phyloP scores from a whole-genome alignment of 1,284 basidiomycete genomes.

The Leccinum laetum region DNA sequence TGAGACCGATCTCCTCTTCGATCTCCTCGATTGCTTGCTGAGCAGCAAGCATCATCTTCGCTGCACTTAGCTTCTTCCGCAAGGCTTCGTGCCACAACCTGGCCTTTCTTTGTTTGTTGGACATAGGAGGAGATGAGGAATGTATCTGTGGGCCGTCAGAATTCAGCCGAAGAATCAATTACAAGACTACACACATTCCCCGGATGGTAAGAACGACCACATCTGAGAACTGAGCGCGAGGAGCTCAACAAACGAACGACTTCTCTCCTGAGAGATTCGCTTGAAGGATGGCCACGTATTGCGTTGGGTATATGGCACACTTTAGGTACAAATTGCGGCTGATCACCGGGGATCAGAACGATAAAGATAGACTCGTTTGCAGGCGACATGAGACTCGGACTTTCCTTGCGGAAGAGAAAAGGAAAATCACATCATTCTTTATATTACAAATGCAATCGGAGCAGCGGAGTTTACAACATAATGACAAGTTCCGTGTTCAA shows the following conservation, averaged over 20 bases:
- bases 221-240: neutral
- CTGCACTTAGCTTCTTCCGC: slow-evolving; percentile 1
- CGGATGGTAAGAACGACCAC: neutral
- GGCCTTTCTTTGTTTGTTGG: slow-evolving; percentile 5
- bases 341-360: neutral
- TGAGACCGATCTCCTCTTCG: slow-evolving; percentile 2
- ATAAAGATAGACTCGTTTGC: neutral
- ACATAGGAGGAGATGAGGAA: neutral
- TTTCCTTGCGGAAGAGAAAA: neutral
- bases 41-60: slow-evolving; percentile 4
- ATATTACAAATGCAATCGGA: neutral
- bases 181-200: neutral
- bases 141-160: neutral
- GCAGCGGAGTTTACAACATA: neutral
- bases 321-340: neutral
- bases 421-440: neutral
- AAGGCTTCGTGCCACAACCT: slow-evolving; percentile 2
- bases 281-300: neutral
- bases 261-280: neutral
- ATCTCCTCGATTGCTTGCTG: slow-evolving; percentile 2
- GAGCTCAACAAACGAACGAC: neutral
- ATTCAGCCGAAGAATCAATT: neutral
- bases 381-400: neutral
- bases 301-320: neutral
- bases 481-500: too few relatives aligned